phyloP scores from a whole-genome alignment of 176 grass and related monocot species.

The Carex parvula region DNA sequence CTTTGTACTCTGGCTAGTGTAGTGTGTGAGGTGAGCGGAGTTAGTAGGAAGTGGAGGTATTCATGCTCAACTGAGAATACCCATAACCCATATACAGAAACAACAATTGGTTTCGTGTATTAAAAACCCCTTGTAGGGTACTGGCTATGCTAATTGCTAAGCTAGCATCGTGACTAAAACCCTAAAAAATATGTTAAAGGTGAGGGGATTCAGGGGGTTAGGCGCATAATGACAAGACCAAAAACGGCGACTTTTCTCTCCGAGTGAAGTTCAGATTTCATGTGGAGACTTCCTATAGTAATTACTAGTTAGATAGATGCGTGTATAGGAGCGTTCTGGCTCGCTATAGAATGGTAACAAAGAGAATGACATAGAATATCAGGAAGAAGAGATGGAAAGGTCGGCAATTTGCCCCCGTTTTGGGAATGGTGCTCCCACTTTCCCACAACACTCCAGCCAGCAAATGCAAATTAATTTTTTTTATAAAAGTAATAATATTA shows the following conservation, averaged over 20 bases:
- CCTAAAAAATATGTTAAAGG: slow-evolving; percentile 5
- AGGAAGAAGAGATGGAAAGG: neutral
- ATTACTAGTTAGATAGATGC: too few species aligned
- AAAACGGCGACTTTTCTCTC: slow-evolving; percentile 18
- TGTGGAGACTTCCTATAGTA: too few species aligned
- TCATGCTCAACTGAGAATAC: neutral
- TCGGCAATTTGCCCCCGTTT: slow-evolving; percentile 20
- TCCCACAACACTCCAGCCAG: slow-evolving; percentile 19
- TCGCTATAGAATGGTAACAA: neutral
- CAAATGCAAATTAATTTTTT: neutral
- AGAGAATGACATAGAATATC: neutral
- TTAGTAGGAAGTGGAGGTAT: neutral
- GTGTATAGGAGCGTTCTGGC: neutral
- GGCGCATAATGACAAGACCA: slow-evolving; percentile 29
- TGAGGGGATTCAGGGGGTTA: slow-evolving; percentile 20
- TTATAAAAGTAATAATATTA: neutral
- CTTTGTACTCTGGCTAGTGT: neutral
- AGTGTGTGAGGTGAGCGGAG: neutral
- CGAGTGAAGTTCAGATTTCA: neutral
- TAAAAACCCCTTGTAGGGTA: slow-evolving; percentile 15
- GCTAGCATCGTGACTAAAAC: slow-evolving; percentile 4
- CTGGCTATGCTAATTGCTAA: neutral
- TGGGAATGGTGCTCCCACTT: slow-evolving; percentile 30
- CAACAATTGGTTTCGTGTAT: neutral
- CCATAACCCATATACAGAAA: slow-evolving; percentile 6